Evolutionary conservation across 768 basidiomycete species (phyloP), one percentile per base, ranked within the genome.

Genomic region (Dioszegia crocea): DNA sequence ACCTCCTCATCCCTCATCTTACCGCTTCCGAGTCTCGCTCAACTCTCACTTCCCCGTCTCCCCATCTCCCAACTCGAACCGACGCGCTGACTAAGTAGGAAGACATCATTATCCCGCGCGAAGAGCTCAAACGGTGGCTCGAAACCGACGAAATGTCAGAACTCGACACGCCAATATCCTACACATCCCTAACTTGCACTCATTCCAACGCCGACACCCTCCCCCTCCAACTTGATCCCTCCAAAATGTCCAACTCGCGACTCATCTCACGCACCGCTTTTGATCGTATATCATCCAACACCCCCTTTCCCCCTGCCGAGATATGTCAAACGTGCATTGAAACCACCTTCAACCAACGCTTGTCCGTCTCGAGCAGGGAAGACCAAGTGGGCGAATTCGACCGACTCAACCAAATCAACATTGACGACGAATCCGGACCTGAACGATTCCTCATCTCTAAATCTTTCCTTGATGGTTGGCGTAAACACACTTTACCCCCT

Each of bases 251-350:
- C 21, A 48, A 65, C 2, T 17, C 19, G 6, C 49, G 60, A 10
- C 41, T 65, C 17, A 64, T 69, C 14, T 72, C 70, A 4, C 48
- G 36, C 30, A 33, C 40, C 16, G 70, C 70, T 2, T 60, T 61
- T 53, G 57, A 65, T 14, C 40, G 24, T 8, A 56, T 72, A 10
- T 26, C n/a, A 10, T 12, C 40, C 3, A 31, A 53, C 16, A 56
- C 53, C 16, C 26, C 30, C 8, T 24, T 52, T 27, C 47, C 61
- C 4, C 40, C 50, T 16, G 30, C 60, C 5, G 58, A 62, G 2
- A 56, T 73, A 27, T 73, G 71, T 38, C 21, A 40, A 1, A 11
- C 40, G 1, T 73, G 71, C 50, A 50, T 70, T 29, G 66, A 61
- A 16, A 23, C 38, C 0, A 55, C 23, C 0, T 67, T 61, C 30